Evolutionary conservation across 257 asterid genomes (phyloP), one percentile per base, ranked within the genome.

Genomic region (Ophiorrhiza pumila): DNA sequence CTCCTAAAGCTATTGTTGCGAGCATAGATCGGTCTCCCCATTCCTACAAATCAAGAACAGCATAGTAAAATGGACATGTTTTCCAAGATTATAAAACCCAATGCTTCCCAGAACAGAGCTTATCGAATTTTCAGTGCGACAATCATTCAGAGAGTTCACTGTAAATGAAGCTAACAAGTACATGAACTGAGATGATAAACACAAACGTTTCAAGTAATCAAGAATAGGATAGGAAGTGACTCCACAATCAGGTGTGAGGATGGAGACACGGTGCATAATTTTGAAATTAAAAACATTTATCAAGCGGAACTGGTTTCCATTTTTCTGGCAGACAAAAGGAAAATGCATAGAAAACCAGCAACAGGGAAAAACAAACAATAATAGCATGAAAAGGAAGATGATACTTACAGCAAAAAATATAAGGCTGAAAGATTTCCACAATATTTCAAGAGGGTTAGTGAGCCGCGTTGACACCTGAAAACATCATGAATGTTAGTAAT

Each of bases 11-110:
- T 80, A 95, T 90, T 10, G 99, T 95, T 39, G 99, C 99, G 62
- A 95, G 92, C 99, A 95, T 95, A 3, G 99, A 95, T 15, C 99
- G 98, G 76, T 95, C 98, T 76, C 99, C 99, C 99, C 97, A 89
- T 89, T 91, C 97, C 97, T 88, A 52, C 52, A 47, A 80, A 75
- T 69, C 41, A 58, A 65, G 13, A 61, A 13, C 37, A 47, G 63
- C 32, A 52, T 31, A 42, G 34, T 47, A 32, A 57, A 37, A 72
- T 22, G 15, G 37, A 22, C 7, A 34, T 18, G 39, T 31, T 35
- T n/a, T 29, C 58, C 23, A 13, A 58, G 52, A 9, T 43, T 47
- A 18, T 47, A 27, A 62, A 35, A 43, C 47, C 70, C 53, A 25
- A 57, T n/a, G 29, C 43, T 29, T 76, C 52, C 34, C 18, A 60